phyloP scores from a whole-genome alignment of 768 basidiomycete species.

The Atractiella rhizophila region DNA sequence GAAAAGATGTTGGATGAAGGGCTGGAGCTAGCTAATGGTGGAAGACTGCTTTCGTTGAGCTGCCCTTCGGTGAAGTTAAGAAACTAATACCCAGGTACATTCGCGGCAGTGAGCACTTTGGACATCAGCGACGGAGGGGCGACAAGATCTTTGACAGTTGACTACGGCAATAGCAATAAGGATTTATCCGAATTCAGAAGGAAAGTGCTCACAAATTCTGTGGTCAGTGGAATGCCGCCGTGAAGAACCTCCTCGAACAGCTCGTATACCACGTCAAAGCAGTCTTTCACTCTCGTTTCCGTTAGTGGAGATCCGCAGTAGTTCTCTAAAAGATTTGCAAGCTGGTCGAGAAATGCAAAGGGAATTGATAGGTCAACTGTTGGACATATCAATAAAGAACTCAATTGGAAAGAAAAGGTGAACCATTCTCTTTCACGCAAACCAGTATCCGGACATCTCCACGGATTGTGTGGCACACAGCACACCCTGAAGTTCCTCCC shows the following conservation, averaged over 20 bases:
- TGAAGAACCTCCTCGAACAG: no score
- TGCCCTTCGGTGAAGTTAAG: no score
- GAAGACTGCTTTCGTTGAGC: slow-evolving; percentile 13
- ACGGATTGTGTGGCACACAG: no score
- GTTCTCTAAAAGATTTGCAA: slow-evolving; percentile 54
- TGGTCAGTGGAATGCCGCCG: slow-evolving; percentile 50
- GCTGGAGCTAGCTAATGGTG: slow-evolving; percentile 21
- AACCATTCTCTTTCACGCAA: no score
- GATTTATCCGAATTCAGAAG: slow-evolving; percentile 74
- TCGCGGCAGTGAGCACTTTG: slow-evolving; percentile 35
- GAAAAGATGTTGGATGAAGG: no score
- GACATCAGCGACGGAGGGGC: slow-evolving; percentile 65
- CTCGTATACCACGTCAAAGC: slow-evolving; percentile 90
- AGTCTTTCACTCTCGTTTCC: slow-evolving; percentile 52
- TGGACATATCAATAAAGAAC: no score
- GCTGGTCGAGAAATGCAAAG: slow-evolving; percentile 65
- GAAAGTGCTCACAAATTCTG: slow-evolving; percentile 81
- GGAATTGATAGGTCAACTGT: slow-evolving; percentile 70
- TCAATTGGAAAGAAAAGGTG: no score
- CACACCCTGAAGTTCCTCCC: no score
- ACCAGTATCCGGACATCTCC: no score
- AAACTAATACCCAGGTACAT: no score
- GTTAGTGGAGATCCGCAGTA: slow-evolving; percentile 76
- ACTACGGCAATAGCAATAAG: no score
- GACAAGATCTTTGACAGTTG: slow-evolving; percentile 75